phyloP scores from a whole-genome alignment of 805 yeast species.

The Yamadazyma laniorum region DNA sequence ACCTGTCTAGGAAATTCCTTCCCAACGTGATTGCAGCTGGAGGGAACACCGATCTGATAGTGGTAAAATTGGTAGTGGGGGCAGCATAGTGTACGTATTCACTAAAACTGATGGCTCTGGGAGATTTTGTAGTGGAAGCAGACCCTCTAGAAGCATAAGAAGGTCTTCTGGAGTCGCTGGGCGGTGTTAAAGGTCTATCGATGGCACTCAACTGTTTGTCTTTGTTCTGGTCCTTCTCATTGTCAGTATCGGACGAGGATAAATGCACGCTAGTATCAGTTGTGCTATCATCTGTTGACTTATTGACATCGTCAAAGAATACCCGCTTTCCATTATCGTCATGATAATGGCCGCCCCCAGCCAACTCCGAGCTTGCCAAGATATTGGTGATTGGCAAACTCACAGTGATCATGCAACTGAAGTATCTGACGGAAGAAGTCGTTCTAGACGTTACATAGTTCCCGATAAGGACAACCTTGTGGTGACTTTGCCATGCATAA shows the following conservation, averaged over 20 bases:
- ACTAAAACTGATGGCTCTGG: conserved; percentile 47
- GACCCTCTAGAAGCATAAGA: conserved; percentile 12
- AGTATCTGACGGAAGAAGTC: conserved; percentile 47
- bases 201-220: not conserved
- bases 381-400: conserved; percentile 56
- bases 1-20: conserved; percentile 67
- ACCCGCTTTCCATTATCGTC: conserved; percentile 19
- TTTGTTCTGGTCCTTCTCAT: not conserved
- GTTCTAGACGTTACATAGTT: conserved; percentile 44
- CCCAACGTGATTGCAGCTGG: conserved; percentile 78
- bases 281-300: conserved; percentile 4
- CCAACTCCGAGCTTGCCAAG: conserved; percentile 42
- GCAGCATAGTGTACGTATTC: conserved; percentile 76
- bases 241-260: conserved; percentile 4
- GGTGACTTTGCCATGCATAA: conserved; percentile 76
- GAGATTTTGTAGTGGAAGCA: conserved; percentile 17
- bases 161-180: conserved; percentile 12
- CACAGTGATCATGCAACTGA: conserved; percentile 48
- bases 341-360: conserved; percentile 25
- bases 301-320: conserved; percentile 12
- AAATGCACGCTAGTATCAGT: conserved; percentile 10
- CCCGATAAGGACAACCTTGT: conserved; percentile 64
- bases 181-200: conserved; percentile 12
- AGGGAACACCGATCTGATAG: conserved; percentile 68
- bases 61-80: conserved; percentile 64